These are phyloP conservation scores for Aspergillus ellipticus DNA, from an alignment of 495 filamentous ascomycete genomes.

Conservation along the genomic window DNA sequence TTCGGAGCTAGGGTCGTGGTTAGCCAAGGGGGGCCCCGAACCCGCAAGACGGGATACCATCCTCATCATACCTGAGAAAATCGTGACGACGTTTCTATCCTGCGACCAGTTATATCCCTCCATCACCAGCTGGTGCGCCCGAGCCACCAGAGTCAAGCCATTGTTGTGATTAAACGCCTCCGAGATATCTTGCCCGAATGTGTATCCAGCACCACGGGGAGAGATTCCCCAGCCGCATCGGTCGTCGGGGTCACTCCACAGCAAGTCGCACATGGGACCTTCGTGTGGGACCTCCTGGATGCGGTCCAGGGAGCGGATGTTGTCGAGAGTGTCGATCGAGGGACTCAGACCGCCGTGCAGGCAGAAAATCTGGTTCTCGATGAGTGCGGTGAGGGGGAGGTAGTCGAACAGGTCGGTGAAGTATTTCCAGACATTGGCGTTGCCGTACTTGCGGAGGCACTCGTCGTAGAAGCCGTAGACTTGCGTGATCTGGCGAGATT, in stretches of 20 bases:
- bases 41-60: not conserved
- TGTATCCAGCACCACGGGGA: slow-evolving; percentile 95
- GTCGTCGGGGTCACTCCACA: slow-evolving; percentile 98
- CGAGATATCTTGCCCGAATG: slow-evolving; percentile 98
- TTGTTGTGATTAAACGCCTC: slow-evolving; percentile 99
- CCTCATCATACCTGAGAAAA: slow-evolving; percentile 79
- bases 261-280: slow-evolving; percentile 96
- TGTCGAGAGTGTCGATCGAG: slow-evolving; percentile 96
- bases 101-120: slow-evolving; percentile 99
- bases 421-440: slow-evolving; percentile 99
- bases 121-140: slow-evolving; percentile 96
- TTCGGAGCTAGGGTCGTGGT: slow-evolving; percentile 66
- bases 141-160: slow-evolving; percentile 88
- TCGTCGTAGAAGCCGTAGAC: slow-evolving; percentile 99
- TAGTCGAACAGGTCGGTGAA: slow-evolving; percentile 99
- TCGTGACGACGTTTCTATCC: slow-evolving; percentile 95
- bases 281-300: slow-evolving; percentile 99
- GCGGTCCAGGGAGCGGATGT: slow-evolving; percentile 90
- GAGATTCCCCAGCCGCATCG: slow-evolving; percentile 98
- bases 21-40: not conserved
- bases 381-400: slow-evolving; percentile 94
- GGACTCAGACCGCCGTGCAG: slow-evolving; percentile 94
- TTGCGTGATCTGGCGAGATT: slow-evolving; percentile 95
- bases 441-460: slow-evolving; percentile 95
- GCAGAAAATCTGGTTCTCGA: slow-evolving; percentile 99